phyloP scores from a whole-genome alignment of 495 filamentous ascomycete species.

The Xylaria palmicola region DNA sequence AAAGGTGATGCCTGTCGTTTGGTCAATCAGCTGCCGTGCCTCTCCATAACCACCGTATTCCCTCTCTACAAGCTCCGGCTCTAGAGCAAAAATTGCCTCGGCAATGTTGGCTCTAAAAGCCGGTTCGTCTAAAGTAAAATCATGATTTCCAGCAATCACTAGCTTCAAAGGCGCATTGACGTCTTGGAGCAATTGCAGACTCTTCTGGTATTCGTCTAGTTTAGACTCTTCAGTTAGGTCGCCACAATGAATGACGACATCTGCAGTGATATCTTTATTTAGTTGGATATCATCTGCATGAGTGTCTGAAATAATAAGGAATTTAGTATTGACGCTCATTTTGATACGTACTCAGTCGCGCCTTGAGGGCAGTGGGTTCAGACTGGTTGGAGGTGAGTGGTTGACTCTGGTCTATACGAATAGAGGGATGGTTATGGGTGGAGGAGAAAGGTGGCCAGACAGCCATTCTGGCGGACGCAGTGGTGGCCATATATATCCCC shows the following conservation, averaged over 20 bases:
- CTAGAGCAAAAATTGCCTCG: conserved; percentile 14
- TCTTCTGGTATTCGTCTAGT: conserved; percentile 51
- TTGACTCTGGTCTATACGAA: no score
- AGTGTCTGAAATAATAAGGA: conserved; percentile 66
- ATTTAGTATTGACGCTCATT: conserved; percentile 13
- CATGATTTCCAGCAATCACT: conserved; percentile 81
- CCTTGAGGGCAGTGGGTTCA: no score
- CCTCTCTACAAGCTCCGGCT: conserved; percentile 19
- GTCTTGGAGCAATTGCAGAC: conserved; percentile 52
- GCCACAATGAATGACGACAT: conserved; percentile 73
- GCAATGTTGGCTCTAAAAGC: conserved; percentile 23
- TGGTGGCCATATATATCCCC: no score
- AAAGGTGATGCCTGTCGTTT: conserved; percentile 60
- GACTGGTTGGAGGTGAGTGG: no score
- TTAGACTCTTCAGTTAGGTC: conserved; percentile 68
- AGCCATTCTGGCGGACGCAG: no score
- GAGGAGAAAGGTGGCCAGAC: no score
- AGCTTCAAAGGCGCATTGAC: conserved; percentile 70
- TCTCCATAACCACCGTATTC: conserved; percentile 26
- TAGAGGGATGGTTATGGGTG: no score
- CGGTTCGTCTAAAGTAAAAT: conserved; percentile 64
- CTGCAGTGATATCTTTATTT: conserved; percentile 31
- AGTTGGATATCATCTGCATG: conserved; percentile 36
- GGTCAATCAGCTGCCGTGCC: conserved; percentile 23
- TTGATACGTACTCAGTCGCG: no score